Evolutionary conservation across 169 alveolate genomes (phyloP).

Genomic region (Plasmodium inui): DNA sequence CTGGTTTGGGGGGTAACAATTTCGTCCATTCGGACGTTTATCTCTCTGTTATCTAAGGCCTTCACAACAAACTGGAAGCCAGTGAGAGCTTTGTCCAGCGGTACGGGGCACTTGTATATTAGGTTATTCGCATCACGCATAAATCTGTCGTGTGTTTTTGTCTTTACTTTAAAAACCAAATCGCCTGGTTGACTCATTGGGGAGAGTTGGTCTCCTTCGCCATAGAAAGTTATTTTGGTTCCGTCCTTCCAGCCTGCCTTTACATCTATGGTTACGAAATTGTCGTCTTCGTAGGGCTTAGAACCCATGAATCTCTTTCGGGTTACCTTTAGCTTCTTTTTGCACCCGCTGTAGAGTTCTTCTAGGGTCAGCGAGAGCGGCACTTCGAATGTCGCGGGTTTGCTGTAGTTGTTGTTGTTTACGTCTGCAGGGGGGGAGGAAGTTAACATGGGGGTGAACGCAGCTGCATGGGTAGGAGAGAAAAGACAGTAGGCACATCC

Average conservation of each 20-base stretch:
- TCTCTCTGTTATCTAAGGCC: slow-evolving; percentile 88
- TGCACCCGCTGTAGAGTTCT: slow-evolving; percentile 85
- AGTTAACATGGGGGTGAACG: neutral
- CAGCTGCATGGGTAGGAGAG: neutral
- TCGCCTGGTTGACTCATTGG: slow-evolving; percentile 90
- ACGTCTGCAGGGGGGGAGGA: slow-evolving; percentile 34
- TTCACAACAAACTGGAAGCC: slow-evolving; percentile 89
- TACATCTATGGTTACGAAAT: slow-evolving; percentile 87
- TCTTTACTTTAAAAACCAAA: slow-evolving; percentile 84
- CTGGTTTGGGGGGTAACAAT: slow-evolving; percentile 86
- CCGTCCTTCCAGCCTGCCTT: slow-evolving; percentile 93
- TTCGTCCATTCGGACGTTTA: slow-evolving; percentile 86
- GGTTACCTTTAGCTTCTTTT: slow-evolving; percentile 88
- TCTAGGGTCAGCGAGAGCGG: slow-evolving; percentile 88
- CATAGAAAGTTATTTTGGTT: slow-evolving; percentile 87
- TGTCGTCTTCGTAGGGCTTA: slow-evolving; percentile 87
- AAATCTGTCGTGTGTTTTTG: slow-evolving; percentile 87
- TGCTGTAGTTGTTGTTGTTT: slow-evolving; percentile 36
- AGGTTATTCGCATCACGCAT: slow-evolving; percentile 86
- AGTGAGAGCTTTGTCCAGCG: slow-evolving; percentile 88
- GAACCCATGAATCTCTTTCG: slow-evolving; percentile 86
- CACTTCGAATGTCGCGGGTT: slow-evolving; percentile 85
- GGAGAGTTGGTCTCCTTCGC: slow-evolving; percentile 90
- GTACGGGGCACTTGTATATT: slow-evolving; percentile 89
- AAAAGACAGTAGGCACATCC: neutral